A percentile compares a stretch with the other conserved stretches of the same genome.
These are phyloP conservation scores for Choanephora cucurbitarum DNA, from an alignment of 371 early-diverging fungal species.

Conservation along the genomic window DNA sequence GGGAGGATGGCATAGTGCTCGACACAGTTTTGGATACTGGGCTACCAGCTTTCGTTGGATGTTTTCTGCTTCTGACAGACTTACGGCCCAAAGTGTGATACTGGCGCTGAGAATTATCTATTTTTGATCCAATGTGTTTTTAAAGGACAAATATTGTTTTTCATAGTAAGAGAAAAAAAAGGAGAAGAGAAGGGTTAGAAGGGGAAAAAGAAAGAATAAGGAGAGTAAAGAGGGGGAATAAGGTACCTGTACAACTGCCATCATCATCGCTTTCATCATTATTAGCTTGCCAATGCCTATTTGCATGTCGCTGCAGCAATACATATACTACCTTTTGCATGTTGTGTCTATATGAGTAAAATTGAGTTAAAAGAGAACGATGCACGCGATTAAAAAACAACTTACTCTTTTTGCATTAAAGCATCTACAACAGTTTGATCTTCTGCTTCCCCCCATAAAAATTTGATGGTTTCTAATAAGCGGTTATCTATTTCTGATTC, in stretches of 20 bases:
- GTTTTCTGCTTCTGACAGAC: constrained; percentile 36
- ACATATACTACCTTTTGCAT: constrained; percentile 59
- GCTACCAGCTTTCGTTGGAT: constrained; percentile 15
- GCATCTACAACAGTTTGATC: constrained; percentile 41
- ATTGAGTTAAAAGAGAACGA: neutral
- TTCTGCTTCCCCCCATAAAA: constrained; percentile 46
- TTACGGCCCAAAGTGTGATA: constrained; percentile 35
- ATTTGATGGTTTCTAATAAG: constrained; percentile 45
- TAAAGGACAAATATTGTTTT: neutral
- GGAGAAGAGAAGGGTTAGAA: too few species aligned
- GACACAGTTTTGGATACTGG: constrained; percentile 4
- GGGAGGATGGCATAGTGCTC: neutral
- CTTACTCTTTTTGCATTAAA: constrained; percentile 47
- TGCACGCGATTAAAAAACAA: constrained; percentile 2
- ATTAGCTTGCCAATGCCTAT: constrained; percentile 50
- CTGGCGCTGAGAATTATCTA: constrained; percentile 29
- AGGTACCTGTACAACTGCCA: constrained; percentile 17
- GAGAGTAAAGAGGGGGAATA: neutral
- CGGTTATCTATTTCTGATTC: constrained; percentile 50
- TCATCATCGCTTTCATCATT: constrained; percentile 40
- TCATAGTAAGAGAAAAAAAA: neutral
- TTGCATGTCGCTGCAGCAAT: constrained; percentile 48
- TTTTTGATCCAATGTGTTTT: too few species aligned
- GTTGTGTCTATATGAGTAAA: constrained; percentile 32
- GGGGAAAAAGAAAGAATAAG: neutral